These are phyloP conservation scores for Alternaria postmessia DNA, from an alignment of 2,329 filamentous ascomycete genomes.

Conservation along the genomic window DNA sequence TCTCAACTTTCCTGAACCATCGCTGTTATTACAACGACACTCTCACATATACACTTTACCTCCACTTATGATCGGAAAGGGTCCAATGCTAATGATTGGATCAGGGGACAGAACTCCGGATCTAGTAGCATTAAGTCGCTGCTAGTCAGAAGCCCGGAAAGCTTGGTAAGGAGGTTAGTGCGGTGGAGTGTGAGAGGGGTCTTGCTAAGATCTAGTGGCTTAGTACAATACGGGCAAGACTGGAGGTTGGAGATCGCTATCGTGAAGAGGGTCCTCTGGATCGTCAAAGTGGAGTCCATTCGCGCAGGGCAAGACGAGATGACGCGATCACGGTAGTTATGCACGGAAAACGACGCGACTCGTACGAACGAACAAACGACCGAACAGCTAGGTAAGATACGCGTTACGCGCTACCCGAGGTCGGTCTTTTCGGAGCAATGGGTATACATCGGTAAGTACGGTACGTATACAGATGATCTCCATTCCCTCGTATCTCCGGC, in stretches of 20 bases:
- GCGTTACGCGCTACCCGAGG: neutral
- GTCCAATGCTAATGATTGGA: slow-evolving; percentile 13
- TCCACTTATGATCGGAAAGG: neutral
- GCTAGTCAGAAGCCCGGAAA: neutral
- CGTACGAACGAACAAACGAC: neutral
- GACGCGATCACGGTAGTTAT: neutral
- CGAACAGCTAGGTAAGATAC: too few relatives aligned
- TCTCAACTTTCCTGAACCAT: slow-evolving; percentile 34
- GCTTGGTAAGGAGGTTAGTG: neutral
- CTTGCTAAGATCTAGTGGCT: neutral
- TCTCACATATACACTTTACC: neutral
- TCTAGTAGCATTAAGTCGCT: neutral
- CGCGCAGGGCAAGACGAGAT: neutral
- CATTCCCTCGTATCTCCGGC: too few relatives aligned
- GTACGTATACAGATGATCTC: too few relatives aligned
- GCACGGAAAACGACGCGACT: neutral
- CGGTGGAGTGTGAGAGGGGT: neutral
- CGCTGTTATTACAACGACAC: neutral
- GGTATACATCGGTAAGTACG: neutral
- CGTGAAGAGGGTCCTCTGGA: neutral
- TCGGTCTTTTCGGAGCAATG: neutral
- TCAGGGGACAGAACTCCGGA: neutral
- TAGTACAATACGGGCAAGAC: neutral
- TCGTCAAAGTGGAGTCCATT: neutral
- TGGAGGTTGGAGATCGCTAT: neutral